These are phyloP conservation scores for Venturia asperata DNA, from an alignment of 2,329 filamentous ascomycete species.

Conservation along the genomic window DNA sequence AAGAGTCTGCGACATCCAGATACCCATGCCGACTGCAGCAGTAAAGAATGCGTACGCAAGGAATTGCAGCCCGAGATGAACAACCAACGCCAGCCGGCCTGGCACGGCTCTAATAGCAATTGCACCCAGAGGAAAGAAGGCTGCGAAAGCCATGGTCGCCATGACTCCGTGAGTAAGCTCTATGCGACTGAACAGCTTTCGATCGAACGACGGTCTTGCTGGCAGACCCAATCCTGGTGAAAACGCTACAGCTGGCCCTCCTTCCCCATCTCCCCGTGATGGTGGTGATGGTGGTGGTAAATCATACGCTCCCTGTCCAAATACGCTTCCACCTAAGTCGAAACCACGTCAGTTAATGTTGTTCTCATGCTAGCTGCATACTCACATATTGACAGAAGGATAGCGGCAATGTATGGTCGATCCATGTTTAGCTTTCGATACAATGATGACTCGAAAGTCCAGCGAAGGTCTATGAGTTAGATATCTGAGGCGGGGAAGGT, in stretches of 20 bases:
- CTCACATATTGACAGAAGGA: slow-evolving; percentile 6
- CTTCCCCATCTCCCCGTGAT: not conserved
- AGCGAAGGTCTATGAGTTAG: not conserved
- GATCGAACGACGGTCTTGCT: not conserved
- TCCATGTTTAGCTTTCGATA: not conserved
- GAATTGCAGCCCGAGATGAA: slow-evolving; percentile 43
- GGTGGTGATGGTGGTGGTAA: not conserved
- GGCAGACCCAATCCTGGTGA: not conserved
- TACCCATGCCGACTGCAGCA: slow-evolving; percentile 44
- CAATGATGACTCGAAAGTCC: not conserved
- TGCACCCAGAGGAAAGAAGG: slow-evolving; percentile 39
- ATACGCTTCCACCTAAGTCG: not conserved
- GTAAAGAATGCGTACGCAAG: slow-evolving; percentile 43
- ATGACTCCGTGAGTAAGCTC: slow-evolving; percentile 36
- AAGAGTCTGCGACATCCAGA: slow-evolving; percentile 40
- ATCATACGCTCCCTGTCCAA: not conserved
- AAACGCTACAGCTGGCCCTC: not conserved
- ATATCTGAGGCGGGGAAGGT: not conserved
- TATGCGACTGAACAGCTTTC: not conserved
- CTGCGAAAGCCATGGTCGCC: slow-evolving; percentile 39
- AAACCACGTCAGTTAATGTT: not conserved
- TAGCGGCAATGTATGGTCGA: not conserved
- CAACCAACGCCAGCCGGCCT: slow-evolving; percentile 37
- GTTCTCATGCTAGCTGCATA: not conserved
- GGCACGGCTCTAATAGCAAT: slow-evolving; percentile 38